Evolutionary conservation across 345 rosid species (phyloP).

Genomic region (Brassica napus): Da-Ae NC_063436.1:3938501-3939000

Average conservation of each 20-base stretch:
- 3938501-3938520: slow-evolving; percentile 3
- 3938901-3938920: slow-evolving; percentile 1
- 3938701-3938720: slow-evolving; percentile 11
- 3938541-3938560: neutral
- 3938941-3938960: slow-evolving; percentile 39
- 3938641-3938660: slow-evolving; percentile 31
- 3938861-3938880: slow-evolving; percentile 15
- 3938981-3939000: neutral
- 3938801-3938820: slow-evolving; percentile 6
- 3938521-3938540: slow-evolving; percentile 16
- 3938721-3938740: slow-evolving; percentile 20
- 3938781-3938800: slow-evolving; percentile 1
- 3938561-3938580: slow-evolving; percentile 35
- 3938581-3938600: neutral
- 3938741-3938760: neutral
- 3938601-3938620: neutral
- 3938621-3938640: slow-evolving; percentile 24
- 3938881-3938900: slow-evolving; percentile 28
- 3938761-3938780: slow-evolving; percentile 34
- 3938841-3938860: neutral
- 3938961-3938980: neutral
- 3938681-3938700: slow-evolving; percentile 1
- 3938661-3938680: slow-evolving; percentile 23
- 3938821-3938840: neutral
- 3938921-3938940: slow-evolving; percentile 18